These are phyloP conservation scores for Ostreobium quekettii DNA, from an alignment of 139 green algal species.

Conservation along the genomic window DNA sequence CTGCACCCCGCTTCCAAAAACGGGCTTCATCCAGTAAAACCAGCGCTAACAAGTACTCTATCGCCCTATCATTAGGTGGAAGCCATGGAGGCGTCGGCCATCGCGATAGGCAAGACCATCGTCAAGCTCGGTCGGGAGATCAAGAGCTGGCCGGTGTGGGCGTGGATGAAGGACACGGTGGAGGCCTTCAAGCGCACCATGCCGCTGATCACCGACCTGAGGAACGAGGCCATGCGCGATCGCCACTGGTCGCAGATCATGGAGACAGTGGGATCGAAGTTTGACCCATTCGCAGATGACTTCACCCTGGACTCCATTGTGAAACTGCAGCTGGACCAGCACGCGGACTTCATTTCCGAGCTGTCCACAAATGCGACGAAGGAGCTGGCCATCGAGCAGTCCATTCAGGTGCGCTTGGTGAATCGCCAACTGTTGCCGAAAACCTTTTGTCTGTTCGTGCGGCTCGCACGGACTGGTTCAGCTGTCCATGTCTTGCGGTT, in stretches of 20 bases:
- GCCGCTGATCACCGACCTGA: conserved; percentile 79
- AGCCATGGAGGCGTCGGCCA: conserved; percentile 68
- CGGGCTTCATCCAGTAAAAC: no score
- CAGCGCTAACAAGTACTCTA: no score
- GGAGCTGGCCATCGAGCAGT: conserved; percentile 58
- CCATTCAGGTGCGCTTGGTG: neutral
- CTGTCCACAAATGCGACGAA: conserved; percentile 68
- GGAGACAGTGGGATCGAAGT: conserved; percentile 42
- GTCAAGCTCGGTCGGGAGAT: conserved; percentile 69
- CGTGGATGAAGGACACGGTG: conserved; percentile 57
- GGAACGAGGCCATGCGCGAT: conserved; percentile 68
- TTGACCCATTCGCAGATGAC: conserved; percentile 49
- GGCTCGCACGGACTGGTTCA: no score
- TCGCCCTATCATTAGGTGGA: no score
- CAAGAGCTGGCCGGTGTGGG: conserved; percentile 63
- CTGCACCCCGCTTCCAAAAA: no score
- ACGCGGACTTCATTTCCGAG: conserved; percentile 72
- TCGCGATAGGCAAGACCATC: conserved; percentile 52
- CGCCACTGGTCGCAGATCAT: conserved; percentile 77
- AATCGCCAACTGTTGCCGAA: no score
- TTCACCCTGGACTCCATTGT: conserved; percentile 76
- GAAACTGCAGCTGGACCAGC: conserved; percentile 58
- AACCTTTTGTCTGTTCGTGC: no score
- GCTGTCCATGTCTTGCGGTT: no score
- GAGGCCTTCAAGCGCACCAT: conserved; percentile 86